A percentile compares a stretch with the other conserved stretches of the same genome.
Conservation (phyloP, 176 grass and related monocot species). For the Canna indica region DNA sequence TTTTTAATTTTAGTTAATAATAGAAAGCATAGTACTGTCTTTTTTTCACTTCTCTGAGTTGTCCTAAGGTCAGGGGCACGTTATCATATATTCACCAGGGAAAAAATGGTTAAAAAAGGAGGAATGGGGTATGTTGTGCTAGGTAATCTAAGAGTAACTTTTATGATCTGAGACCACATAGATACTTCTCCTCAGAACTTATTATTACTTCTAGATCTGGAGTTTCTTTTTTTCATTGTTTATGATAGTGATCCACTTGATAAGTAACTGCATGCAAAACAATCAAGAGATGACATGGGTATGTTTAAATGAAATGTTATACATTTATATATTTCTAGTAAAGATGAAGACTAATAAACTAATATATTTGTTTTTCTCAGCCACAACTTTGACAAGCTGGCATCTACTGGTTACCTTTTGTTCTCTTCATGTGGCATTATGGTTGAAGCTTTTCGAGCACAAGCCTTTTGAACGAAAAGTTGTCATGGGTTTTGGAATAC, state of each 20-base stretch:
- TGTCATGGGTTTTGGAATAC: conserved; percentile 28
- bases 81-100: neutral
- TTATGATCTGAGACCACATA: neutral
- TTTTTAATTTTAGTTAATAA: neutral
- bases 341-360: neutral
- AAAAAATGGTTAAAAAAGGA: no score
- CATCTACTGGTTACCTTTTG: conserved; percentile 29
- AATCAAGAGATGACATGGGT: neutral
- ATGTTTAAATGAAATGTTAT: neutral
- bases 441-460: conserved; percentile 28
- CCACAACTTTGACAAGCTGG: conserved; percentile 30
- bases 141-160: no score
- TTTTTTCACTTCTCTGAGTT: neutral
- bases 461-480: conserved; percentile 23
- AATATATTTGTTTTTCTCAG: conserved; percentile 7
- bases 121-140: no score
- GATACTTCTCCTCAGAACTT: neutral
- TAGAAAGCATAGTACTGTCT: neutral
- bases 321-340: neutral
- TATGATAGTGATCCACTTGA: neutral
- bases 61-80: neutral
- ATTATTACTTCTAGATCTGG: neutral
- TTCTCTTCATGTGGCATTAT: conserved; percentile 30
- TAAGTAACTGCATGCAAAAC: no score
- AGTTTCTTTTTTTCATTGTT: neutral